A percentile compares a stretch with the other conserved stretches of the same genome.
Evolutionary conservation across 2,329 filamentous ascomycete genomes (phyloP).

Genomic region (Neofusicoccum laricinum): DNA sequence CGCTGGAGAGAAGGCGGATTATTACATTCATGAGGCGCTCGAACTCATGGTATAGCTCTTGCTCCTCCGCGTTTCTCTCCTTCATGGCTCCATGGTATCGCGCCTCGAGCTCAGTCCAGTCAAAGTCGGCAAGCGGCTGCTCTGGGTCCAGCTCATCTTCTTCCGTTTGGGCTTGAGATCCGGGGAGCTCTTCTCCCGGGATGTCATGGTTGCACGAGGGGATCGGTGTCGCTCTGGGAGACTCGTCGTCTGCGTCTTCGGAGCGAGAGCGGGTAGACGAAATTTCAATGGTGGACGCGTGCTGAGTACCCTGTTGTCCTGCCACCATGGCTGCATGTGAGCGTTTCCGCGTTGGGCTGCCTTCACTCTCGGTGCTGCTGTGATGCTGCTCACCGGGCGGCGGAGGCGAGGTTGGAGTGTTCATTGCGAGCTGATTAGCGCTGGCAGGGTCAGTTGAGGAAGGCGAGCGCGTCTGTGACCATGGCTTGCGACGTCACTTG

Average conservation of each 20-base stretch:
- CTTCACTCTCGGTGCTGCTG: not conserved
- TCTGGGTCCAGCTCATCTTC: slow-evolving; percentile 9
- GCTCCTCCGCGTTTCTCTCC: slow-evolving; percentile 62
- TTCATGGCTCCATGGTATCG: slow-evolving; percentile 66
- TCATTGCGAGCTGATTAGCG: not conserved
- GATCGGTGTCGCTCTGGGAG: not conserved
- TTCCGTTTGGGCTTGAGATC: slow-evolving; percentile 16
- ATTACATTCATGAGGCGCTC: slow-evolving; percentile 44
- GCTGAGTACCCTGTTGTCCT: not conserved
- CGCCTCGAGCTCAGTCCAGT: slow-evolving; percentile 74
- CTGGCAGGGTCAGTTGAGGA: not conserved
- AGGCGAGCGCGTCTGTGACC: not conserved
- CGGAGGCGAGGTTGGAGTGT: not conserved
- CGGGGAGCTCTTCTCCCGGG: slow-evolving; percentile 20
- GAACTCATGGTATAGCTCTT: slow-evolving; percentile 64
- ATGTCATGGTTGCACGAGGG: not conserved
- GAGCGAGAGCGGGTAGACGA: not conserved
- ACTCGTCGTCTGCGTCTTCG: not conserved
- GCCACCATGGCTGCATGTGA: slow-evolving; percentile 23
- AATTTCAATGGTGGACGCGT: not conserved
- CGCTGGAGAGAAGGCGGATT: not conserved
- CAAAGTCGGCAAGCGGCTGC: slow-evolving; percentile 53
- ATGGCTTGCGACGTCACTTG: not conserved
- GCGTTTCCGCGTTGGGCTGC: not conserved
- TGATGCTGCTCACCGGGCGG: not conserved